Base-by-base conservation (phyloP, 2,329 filamentous ascomycete genomes). In the Metarhizium rileyi region DNA sequence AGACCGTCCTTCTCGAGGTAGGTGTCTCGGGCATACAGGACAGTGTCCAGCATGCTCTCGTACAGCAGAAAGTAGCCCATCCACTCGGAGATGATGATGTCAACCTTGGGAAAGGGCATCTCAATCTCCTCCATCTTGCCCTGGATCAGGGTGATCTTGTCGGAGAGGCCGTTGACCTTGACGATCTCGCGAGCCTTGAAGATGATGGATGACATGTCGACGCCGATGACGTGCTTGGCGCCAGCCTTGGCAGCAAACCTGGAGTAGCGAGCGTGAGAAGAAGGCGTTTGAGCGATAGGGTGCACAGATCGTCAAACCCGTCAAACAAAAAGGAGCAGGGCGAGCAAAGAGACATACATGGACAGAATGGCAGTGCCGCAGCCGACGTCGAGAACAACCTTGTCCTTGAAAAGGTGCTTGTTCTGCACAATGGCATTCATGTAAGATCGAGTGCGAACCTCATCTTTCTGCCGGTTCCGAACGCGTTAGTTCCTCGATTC, bases 31-130 rank as follows among this genome's bases (percentile, higher is more conserved):
- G 93, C 93, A 66, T 96, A 97, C 52, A 98, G 80, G 46, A 98
- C 93, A 28, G 93, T 98, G 74, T 98, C 93, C 64, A 98, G 72
- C 93, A 98, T 98, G 80, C 81, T 87, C 81, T 98, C 93, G 72
- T 98, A 98, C 53, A 98, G 83, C 48, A 98, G 75, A 76, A 97
- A 97, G 75, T 98, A 98, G 30, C 93, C 93, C 93, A 98, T 98
- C 93, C 93, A 98, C 76, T 98, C 93, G 2, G 91, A 97, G 68
- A 98, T 95, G 73, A 98, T 98, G 67, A 98, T 98, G 66, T 98
- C 93, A 57, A 98, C 93, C 72, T 97, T 87, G 63, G 89, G 86
- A 71, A 86, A 95, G 20, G 93, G 93, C 55, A 98, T 77, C 63
- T 86, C 77, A 43, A 98, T 90, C 74, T 98, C 93, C 75, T 98